phyloP scores from a whole-genome alignment of 2,329 filamentous ascomycete genomes.

The Fusarium verticillioides region DNA sequence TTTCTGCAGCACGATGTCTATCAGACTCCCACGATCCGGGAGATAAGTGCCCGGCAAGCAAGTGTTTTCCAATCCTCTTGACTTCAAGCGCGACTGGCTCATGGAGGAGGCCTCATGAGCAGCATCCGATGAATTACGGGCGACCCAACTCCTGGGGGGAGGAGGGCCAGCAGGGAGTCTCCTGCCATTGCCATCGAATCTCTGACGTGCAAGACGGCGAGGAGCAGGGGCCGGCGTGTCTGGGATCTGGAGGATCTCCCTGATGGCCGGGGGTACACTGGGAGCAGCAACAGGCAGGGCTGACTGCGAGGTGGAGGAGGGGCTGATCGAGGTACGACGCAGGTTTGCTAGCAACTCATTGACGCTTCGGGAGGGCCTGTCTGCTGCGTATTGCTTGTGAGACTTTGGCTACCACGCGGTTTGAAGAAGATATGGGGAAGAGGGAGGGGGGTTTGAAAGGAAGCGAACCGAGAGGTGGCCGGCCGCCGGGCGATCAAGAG shows the following conservation, averaged over 20 bases:
- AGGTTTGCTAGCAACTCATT: slow-evolving; percentile 70
- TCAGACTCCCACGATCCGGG: slow-evolving; percentile 60
- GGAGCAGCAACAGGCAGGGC: slow-evolving; percentile 52
- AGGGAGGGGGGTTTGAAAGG: slow-evolving; percentile 26
- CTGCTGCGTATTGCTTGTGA: slow-evolving; percentile 46
- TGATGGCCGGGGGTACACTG: slow-evolving; percentile 69
- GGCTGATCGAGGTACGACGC: slow-evolving; percentile 57
- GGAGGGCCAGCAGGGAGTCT: slow-evolving; percentile 68
- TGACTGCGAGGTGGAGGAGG: slow-evolving; percentile 42
- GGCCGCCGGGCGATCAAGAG: slow-evolving; percentile 21
- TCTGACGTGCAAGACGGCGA: slow-evolving; percentile 55
- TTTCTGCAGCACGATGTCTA: slow-evolving; percentile 61
- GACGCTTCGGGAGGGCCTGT: slow-evolving; percentile 56
- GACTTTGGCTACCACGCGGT: slow-evolving; percentile 46
- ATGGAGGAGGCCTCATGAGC: slow-evolving; percentile 23
- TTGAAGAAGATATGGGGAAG: slow-evolving; percentile 33
- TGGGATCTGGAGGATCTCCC: slow-evolving; percentile 68
- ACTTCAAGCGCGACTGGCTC: slow-evolving; percentile 37
- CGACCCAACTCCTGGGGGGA: slow-evolving; percentile 67
- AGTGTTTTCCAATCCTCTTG: slow-evolving; percentile 30
- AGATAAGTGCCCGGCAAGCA: slow-evolving; percentile 58
- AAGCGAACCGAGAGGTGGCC: slow-evolving; percentile 43
- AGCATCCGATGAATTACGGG: slow-evolving; percentile 40
- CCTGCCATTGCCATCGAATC: slow-evolving; percentile 60
- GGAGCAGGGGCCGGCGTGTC: slow-evolving; percentile 65